Evolutionary conservation across 257 asterid genomes (phyloP).

Genomic region (Apocynum venetum): DNA sequence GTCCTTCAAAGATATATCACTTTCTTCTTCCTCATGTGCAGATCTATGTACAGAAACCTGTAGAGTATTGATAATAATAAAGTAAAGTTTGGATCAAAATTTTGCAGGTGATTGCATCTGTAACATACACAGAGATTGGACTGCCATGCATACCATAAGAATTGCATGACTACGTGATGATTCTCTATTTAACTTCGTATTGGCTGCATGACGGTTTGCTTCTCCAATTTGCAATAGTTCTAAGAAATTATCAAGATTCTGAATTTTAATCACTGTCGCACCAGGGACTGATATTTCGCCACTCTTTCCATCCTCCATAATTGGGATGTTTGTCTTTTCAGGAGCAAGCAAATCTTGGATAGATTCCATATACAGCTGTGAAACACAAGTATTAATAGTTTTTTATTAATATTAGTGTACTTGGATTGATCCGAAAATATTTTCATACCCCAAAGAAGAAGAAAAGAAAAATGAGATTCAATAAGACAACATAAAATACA

Average conservation of each 20-base stretch:
- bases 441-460: background rate
- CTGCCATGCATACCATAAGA: slow-evolving; percentile 56
- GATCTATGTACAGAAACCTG: slow-evolving; percentile 68
- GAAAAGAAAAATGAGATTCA: background rate
- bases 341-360: slow-evolving; percentile 95
- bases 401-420: background rate
- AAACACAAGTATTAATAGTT: background rate
- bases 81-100: background rate
- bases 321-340: slow-evolving; percentile 68
- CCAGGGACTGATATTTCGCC: slow-evolving; percentile 87
- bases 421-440: background rate
- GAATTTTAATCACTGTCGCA: slow-evolving; percentile 61
- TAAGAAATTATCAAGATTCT: slow-evolving; percentile 60
- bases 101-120: background rate
- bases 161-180: slow-evolving; percentile 94
- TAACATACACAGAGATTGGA: background rate
- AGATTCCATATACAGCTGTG: slow-evolving; percentile 80
- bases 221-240: slow-evolving; percentile 73
- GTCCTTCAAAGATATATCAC: slow-evolving; percentile 30
- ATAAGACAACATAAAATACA: background rate
- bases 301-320: slow-evolving; percentile 76
- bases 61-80: slow-evolving; percentile 11
- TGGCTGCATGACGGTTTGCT: slow-evolving; percentile 86
- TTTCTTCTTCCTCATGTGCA: slow-evolving; percentile 45
- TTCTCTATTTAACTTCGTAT: slow-evolving; percentile 83